A percentile compares a stretch with the other conserved stretches of the same genome.
These are phyloP conservation scores for Fusarium oxysporum DNA, from an alignment of 2,329 filamentous ascomycete species.

Conservation along the genomic window DNA sequence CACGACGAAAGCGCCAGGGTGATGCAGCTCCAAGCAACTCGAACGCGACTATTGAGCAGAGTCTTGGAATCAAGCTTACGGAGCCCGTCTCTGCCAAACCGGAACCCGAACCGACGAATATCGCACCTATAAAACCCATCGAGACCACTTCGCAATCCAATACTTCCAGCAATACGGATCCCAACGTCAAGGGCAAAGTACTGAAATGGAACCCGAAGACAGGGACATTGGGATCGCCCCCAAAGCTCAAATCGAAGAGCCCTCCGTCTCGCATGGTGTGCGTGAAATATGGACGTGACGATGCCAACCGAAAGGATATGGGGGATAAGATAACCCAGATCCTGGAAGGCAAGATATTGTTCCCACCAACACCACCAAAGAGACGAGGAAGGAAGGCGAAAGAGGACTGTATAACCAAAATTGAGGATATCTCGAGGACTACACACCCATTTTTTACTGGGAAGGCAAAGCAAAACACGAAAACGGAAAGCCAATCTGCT, in stretches of 20 bases:
- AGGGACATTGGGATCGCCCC: constrained; percentile 72
- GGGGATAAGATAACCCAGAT: constrained; percentile 74
- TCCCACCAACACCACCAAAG: constrained; percentile 44
- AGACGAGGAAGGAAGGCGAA: constrained; percentile 44
- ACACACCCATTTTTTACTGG: constrained; percentile 59
- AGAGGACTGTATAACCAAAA: constrained; percentile 39
- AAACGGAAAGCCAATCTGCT: constrained; percentile 27
- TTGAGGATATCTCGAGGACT: constrained; percentile 40
- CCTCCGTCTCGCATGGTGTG: constrained; percentile 59
- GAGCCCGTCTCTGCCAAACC: constrained; percentile 6
- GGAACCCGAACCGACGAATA: constrained; percentile 29
- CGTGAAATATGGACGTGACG: constrained; percentile 69
- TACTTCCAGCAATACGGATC: constrained; percentile 13
- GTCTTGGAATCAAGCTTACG: constrained; percentile 14
- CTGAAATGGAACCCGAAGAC: constrained; percentile 69
- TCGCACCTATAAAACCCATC: constrained; percentile 9
- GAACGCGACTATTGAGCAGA: constrained; percentile 21
- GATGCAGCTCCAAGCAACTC: constrained; percentile 21
- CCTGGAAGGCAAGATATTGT: constrained; percentile 53
- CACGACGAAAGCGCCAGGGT: constrained; percentile 41
- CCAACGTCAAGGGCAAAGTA: constrained; percentile 57
- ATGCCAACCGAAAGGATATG: constrained; percentile 58
- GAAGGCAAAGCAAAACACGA: constrained; percentile 48
- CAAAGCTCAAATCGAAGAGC: constrained; percentile 60
- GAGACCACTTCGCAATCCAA: constrained; percentile 3